A percentile compares a stretch with the other conserved stretches of the same genome.
Evolutionary conservation across 805 yeast species (phyloP).

Genomic region (Cephaloascus albidus): DNA sequence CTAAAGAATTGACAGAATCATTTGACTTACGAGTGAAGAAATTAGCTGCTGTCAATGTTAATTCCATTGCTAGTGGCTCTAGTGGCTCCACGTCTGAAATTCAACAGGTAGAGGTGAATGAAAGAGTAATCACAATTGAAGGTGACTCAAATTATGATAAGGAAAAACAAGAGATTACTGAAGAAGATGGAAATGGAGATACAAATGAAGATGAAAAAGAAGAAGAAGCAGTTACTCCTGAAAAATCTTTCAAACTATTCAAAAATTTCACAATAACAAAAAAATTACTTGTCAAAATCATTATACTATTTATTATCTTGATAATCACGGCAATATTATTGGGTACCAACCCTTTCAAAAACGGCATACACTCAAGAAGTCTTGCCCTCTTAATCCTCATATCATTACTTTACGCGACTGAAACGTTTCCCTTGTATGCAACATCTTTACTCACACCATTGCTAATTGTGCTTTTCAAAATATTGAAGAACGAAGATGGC

Average conservation of each 20-base stretch:
- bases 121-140: no score
- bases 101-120: no score
- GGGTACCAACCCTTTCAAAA: not conserved
- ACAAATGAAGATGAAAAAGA: no score
- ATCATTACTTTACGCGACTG: conserved; percentile 92
- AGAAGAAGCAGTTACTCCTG: not conserved
- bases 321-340: not conserved
- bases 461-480: conserved; percentile 63
- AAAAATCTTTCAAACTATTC: not conserved
- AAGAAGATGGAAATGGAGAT: no score
- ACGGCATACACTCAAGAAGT: conserved; percentile 18
- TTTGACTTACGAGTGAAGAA: no score
- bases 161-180: no score
- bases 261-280: not conserved
- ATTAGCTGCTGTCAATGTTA: no score
- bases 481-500: conserved; percentile 48
- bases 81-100: no score
- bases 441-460: conserved; percentile 82
- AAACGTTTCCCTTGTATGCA: conserved; percentile 83
- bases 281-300: not conserved
- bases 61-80: no score
- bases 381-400: conserved; percentile 76
- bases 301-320: not conserved
- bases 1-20: no score
- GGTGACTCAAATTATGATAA: no score